These are phyloP conservation scores for Omphalea diandra DNA, from an alignment of 441 rosid species.

Conservation along the genomic window DNA sequence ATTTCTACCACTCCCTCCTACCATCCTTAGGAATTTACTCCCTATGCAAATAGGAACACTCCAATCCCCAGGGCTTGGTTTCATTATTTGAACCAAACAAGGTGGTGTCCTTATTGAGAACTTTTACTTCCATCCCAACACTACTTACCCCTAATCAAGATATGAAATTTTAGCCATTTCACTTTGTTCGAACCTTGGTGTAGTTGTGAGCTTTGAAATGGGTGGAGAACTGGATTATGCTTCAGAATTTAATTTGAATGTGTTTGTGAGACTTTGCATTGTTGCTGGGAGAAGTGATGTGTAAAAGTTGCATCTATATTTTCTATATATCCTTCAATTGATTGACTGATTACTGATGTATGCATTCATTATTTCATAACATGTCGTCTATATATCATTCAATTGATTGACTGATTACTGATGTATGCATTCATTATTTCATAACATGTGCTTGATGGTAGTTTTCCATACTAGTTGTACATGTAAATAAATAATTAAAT, in stretches of 20 bases:
- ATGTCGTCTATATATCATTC: background rate
- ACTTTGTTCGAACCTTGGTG: background rate
- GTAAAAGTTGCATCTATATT: background rate
- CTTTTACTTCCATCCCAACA: background rate
- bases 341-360: background rate
- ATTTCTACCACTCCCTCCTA: background rate
- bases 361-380: background rate
- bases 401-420: background rate
- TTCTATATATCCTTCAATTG: background rate
- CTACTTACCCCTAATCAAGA: background rate
- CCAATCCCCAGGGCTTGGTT: background rate
- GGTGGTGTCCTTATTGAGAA: background rate
- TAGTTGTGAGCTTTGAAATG: background rate
- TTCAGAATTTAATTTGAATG: background rate
- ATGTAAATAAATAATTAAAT: background rate
- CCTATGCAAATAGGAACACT: background rate
- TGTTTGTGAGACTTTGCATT: background rate
- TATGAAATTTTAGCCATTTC: background rate
- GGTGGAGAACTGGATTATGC: background rate
- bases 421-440: background rate
- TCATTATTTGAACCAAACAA: background rate
- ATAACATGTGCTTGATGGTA: conserved; percentile 30
- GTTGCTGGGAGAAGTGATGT: background rate
- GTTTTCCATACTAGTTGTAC: background rate
- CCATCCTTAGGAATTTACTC: background rate